phyloP scores from a whole-genome alignment of 345 rosid genomes.

The Noccaea caerulescens region DNA sequence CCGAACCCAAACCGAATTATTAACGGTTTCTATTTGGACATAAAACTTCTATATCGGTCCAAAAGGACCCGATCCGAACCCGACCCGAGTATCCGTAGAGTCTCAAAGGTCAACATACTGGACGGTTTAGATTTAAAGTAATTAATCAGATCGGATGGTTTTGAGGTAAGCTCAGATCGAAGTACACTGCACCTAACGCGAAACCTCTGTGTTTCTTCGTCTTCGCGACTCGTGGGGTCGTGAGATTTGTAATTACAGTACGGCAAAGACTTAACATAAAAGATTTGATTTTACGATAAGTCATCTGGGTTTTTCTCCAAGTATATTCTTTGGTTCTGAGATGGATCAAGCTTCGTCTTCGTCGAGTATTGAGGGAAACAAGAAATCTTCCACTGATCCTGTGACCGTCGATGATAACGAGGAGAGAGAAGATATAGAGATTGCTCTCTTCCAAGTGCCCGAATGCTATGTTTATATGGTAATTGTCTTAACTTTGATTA shows the following conservation, averaged over 20 bases:
- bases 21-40: no score
- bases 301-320: constrained; percentile 6
- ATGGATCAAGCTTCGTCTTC: constrained; percentile 46
- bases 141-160: constrained; percentile 9
- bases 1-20: no score
- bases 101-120: constrained; percentile 7
- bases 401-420: constrained; percentile 51
- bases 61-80: no score
- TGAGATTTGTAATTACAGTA: constrained; percentile 29
- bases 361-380: constrained; percentile 47
- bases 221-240: constrained; percentile 31
- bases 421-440: constrained; percentile 68
- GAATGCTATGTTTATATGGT: constrained; percentile 96
- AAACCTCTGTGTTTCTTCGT: constrained; percentile 36
- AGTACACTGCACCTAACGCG: constrained; percentile 40
- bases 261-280: constrained; percentile 7
- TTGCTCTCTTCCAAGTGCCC: constrained; percentile 80
- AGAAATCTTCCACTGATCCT: constrained; percentile 39
- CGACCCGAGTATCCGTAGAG: no score
- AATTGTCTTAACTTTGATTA: constrained; percentile 24
- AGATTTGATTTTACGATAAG: constrained; percentile 21
- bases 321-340: constrained; percentile 8
- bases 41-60: no score
- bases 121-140: background rate
- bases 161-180: constrained; percentile 13